These are phyloP conservation scores for Candida ulmi DNA, from an alignment of 805 yeast species.

Conservation along the genomic window DNA sequence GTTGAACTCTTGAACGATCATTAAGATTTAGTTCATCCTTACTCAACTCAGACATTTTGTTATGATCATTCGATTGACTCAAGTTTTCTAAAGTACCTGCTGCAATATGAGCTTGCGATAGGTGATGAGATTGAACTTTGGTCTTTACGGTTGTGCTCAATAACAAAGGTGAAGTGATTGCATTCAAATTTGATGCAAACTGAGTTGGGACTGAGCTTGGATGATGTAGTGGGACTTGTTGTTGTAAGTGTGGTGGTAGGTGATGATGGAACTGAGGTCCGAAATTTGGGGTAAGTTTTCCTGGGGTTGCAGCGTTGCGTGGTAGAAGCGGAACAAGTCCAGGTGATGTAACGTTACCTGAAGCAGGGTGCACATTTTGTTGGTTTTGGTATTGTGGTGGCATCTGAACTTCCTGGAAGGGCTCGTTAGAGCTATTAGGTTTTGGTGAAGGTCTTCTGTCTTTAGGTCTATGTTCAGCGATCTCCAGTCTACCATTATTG, in stretches of 20 bases:
- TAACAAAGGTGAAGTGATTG: constrained; percentile 61
- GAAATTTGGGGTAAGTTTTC: constrained; percentile 14
- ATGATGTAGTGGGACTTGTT: constrained; percentile 35
- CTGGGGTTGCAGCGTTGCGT: constrained; percentile 19
- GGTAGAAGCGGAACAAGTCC: constrained; percentile 36
- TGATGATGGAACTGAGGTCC: constrained; percentile 16
- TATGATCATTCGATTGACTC: constrained; percentile 8
- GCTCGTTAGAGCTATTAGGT: neutral
- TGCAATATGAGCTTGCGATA: constrained; percentile 24
- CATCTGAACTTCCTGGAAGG: neutral
- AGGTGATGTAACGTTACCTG: constrained; percentile 26
- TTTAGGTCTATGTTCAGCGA: constrained; percentile 17
- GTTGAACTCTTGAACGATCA: constrained; percentile 2
- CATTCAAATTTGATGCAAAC: constrained; percentile 57
- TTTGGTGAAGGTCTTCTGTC: constrained; percentile 10
- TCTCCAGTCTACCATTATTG: neutral
- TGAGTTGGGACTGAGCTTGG: constrained; percentile 68
- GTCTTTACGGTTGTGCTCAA: constrained; percentile 39
- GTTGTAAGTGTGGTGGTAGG: constrained; percentile 26
- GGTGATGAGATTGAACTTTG: constrained; percentile 29
- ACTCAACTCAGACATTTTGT: constrained; percentile 5
- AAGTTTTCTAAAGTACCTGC: constrained; percentile 24
- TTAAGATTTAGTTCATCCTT: constrained; percentile 2
- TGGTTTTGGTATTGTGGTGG: neutral
- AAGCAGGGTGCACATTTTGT: neutral